Percentiles rank a stretch among this genome's conserved stretches.
These are phyloP conservation scores for Aspergillus bombycis DNA, from an alignment of 2,329 filamentous ascomycete genomes.

Conservation along the genomic window DNA sequence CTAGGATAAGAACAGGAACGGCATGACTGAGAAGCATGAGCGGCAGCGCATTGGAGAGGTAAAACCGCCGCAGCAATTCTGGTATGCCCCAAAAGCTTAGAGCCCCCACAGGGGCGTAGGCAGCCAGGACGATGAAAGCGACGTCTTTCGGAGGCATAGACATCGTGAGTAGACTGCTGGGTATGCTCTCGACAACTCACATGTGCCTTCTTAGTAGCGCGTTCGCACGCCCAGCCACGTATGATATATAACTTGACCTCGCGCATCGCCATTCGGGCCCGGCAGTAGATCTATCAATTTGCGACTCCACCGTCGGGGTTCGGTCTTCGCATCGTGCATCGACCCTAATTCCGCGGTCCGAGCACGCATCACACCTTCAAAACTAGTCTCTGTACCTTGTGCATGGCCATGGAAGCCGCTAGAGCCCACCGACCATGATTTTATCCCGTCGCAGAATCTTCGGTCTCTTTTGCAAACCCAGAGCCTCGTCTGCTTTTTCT, in stretches of 20 bases:
- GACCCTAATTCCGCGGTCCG: too few relatives aligned
- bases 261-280: not conserved
- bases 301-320: not conserved
- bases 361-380: too few relatives aligned
- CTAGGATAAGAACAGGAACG: not conserved
- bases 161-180: not conserved
- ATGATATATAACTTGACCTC: not conserved
- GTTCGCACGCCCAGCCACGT: not conserved
- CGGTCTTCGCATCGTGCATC: not conserved
- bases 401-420: too few relatives aligned
- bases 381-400: too few relatives aligned
- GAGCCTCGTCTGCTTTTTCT: too few relatives aligned
- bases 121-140: not conserved
- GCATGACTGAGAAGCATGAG: not conserved
- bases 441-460: too few relatives aligned
- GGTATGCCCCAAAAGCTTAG: not conserved
- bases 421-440: too few relatives aligned
- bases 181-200: not conserved
- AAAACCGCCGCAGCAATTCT: not conserved
- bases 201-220: not conserved
- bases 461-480: too few relatives aligned
- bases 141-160: not conserved
- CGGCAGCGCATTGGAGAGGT: not conserved
- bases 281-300: not conserved
- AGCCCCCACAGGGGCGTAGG: not conserved